Percentiles rank a stretch among this genome's conserved stretches.
Conservation (phyloP, 2,329 filamentous ascomycete species). For the Onygenales sp. region DNA sequence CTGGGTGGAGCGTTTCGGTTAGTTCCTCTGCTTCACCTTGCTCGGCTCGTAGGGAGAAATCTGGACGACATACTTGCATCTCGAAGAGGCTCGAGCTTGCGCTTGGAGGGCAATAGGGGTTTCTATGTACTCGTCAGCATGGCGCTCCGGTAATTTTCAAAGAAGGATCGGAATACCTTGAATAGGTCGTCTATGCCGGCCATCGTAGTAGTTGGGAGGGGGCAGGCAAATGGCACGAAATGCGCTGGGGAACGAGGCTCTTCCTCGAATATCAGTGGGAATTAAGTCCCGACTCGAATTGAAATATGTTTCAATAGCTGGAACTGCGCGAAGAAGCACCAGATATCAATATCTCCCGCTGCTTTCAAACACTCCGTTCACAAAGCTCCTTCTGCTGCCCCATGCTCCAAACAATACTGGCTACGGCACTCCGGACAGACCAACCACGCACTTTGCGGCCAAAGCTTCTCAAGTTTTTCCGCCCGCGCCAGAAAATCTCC, state of each 20-base stretch:
- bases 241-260: no score
- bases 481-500: neutral
- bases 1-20: conserved; percentile 16
- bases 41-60: neutral
- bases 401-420: neutral
- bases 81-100: conserved; percentile 48
- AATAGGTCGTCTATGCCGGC: conserved; percentile 55
- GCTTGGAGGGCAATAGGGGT: conserved; percentile 43
- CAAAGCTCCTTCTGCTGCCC: no score
- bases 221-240: no score
- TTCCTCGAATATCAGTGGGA: no score
- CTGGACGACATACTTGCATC: conserved; percentile 36
- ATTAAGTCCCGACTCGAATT: no score
- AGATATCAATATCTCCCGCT: no score
- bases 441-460: conserved; percentile 1
- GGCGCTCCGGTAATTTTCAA: neutral
- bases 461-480: neutral
- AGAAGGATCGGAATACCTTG: conserved; percentile 29
- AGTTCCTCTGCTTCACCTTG: neutral
- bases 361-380: no score
- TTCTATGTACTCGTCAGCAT: conserved; percentile 29
- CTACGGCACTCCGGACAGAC: neutral
- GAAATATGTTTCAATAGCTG: no score
- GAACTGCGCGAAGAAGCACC: no score
- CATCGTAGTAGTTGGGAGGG: conserved; percentile 29